Evolutionary conservation across 192 early-diverging fungal species (phyloP), one percentile per base, ranked within the genome.

Genomic region (Linnemannia elongata): DNA sequence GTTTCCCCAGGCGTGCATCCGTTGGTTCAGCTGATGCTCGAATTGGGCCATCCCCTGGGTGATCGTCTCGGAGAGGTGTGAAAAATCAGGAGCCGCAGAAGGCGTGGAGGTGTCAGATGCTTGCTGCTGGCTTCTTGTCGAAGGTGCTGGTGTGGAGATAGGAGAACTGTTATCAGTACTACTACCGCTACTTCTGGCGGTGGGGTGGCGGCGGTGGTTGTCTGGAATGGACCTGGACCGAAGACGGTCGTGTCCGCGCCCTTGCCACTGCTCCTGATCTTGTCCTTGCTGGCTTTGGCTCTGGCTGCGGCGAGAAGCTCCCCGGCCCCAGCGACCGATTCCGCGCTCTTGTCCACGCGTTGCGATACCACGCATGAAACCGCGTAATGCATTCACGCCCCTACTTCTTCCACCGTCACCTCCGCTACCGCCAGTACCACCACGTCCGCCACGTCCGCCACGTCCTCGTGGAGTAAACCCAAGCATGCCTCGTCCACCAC

Each of bases 1-100:
- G 27, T 42, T 60, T 1, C 75, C 81, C 75, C 66, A 71, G 6
- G 33, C 75, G 27, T 60, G 49, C 42, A 77, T 30, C 52, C 69
- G 66, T n/a, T 82, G 75, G 9, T 75, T 47, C 35, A 82, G n/a
- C 35, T 82, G 63, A 15, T 76, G 52, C 33, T 82, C 81, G 10
- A 82, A 71, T 17, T 42, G 42, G 41, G 71, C 69, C 33, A 76
- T 35, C 20, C 74, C 66, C 36, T 63, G 73, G 6, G 80, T 47
- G 33, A 82, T 77, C 12, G 45, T 71, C 30, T 41, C 49, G 4
- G 74, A 69, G 15, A 82, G 27, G 33, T 54, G 6, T 22, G 33
- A 38, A 20, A 36, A 6, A 35, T 24, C 47, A 36, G 49, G 27
- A 5, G 12, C 35, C 13, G 22, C 7, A 18, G 36, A 36, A 1